A percentile compares a stretch with the other conserved stretches of the same genome.
Conservation (phyloP, 148 eudicot species). For the Euryodendron excelsum region DNA sequence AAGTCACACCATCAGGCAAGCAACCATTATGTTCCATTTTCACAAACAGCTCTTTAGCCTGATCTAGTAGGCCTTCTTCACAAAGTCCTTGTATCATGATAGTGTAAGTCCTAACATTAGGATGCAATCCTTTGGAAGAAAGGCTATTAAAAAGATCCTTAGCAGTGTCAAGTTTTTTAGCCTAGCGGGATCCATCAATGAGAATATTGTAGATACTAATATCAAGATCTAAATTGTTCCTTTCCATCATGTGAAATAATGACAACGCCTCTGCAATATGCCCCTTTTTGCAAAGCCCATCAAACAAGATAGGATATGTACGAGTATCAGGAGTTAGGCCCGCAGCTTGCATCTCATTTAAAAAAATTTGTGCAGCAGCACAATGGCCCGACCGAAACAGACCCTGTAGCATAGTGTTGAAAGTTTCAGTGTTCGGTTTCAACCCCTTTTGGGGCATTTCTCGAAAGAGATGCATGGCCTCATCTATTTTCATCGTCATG, state of each 20-base stretch:
- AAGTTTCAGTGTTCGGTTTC: background rate
- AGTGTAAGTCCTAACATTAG: background rate
- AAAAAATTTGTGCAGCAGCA: background rate
- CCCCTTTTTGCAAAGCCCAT: slow-evolving; percentile 2
- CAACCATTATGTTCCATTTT: slow-evolving; percentile 16
- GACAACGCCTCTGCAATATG: background rate
- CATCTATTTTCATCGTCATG: slow-evolving; percentile 2
- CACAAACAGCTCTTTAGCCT: slow-evolving; percentile 11
- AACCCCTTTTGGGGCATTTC: slow-evolving; percentile 11
- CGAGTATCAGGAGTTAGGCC: background rate
- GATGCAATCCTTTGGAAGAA: background rate
- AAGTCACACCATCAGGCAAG: background rate
- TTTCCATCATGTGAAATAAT: background rate
- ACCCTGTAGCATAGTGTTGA: slow-evolving; percentile 1
- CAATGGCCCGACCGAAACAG: background rate
- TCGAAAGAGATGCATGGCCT: slow-evolving; percentile 1
- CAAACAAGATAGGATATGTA: slow-evolving; percentile 2
- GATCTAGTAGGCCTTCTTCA: background rate
- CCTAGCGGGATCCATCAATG: background rate
- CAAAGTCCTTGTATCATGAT: background rate
- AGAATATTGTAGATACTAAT: background rate
- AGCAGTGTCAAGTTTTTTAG: background rate
- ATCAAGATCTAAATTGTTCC: background rate
- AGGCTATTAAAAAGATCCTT: background rate
- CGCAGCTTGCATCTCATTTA: slow-evolving; percentile 3